These are phyloP conservation scores for Leccinum incarnatum DNA, from an alignment of 768 basidiomycete genomes.

Conservation along the genomic window DNA sequence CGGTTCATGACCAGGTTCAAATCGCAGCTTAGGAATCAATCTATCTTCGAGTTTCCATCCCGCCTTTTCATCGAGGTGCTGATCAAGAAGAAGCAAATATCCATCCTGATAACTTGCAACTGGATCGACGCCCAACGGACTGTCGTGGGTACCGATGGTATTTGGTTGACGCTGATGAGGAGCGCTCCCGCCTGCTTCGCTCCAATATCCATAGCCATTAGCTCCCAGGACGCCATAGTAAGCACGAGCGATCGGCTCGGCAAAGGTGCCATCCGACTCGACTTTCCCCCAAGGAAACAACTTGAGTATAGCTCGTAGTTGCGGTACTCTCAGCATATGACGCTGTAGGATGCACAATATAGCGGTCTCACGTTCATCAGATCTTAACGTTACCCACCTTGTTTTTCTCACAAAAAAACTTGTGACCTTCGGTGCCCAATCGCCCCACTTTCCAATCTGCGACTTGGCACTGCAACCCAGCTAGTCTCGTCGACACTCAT, in stretches of 20 bases:
- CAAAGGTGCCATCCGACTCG: conserved; percentile 41
- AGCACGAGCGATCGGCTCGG: conserved; percentile 33
- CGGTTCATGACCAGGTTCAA: conserved; percentile 27
- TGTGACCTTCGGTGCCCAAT: conserved; percentile 31
- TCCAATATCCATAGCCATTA: conserved; percentile 43
- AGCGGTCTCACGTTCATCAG: background rate
- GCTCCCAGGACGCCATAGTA: conserved; percentile 38
- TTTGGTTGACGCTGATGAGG: conserved; percentile 29
- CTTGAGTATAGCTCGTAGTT: conserved; percentile 32
- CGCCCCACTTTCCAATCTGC: conserved; percentile 34
- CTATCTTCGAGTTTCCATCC: conserved; percentile 37
- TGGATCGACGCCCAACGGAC: conserved; percentile 8
- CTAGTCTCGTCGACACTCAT: conserved; percentile 1
- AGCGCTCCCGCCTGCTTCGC: conserved; percentile 33
- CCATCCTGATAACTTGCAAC: conserved; percentile 31
- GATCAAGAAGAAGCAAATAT: conserved; percentile 32
- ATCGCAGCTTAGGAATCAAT: conserved; percentile 35
- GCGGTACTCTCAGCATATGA: conserved; percentile 36
- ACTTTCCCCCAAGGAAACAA: conserved; percentile 44
- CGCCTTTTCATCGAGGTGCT: conserved; percentile 30
- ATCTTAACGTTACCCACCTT: conserved; percentile 22
- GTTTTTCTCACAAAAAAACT: conserved; percentile 34
- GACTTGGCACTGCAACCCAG: conserved; percentile 32
- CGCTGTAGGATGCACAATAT: conserved; percentile 20
- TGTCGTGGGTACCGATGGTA: conserved; percentile 5